Evolutionary conservation across 2,329 filamentous ascomycete species (phyloP).

Genomic region (Sporothrix dimorphospora): DNA sequence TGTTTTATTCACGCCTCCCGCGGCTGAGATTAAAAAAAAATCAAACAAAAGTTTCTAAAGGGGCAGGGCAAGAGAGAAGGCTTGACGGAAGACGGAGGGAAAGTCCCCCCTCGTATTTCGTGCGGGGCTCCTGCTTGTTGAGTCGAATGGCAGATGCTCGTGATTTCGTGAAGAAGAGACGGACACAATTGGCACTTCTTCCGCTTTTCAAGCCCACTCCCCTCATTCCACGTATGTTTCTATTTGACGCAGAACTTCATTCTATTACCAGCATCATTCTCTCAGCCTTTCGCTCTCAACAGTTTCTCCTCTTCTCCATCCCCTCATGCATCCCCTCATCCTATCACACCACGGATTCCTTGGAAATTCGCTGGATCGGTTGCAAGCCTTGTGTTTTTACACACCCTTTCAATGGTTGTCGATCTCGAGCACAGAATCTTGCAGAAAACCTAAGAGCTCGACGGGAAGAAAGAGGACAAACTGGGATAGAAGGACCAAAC

Average conservation of each 20-base stretch:
- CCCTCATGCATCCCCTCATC: background rate
- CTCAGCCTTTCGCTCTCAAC: background rate
- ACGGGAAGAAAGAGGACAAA: conserved; percentile 3
- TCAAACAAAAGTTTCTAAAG: too few relatives aligned
- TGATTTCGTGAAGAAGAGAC: background rate
- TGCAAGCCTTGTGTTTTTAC: conserved; percentile 20
- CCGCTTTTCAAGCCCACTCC: background rate
- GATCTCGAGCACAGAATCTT: conserved; percentile 21
- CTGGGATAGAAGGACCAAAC: background rate
- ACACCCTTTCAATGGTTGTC: conserved; percentile 13
- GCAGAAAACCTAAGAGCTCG: conserved; percentile 5
- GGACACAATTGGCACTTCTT: background rate
- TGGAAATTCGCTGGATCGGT: background rate
- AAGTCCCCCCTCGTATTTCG: background rate
- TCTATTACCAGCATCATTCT: background rate
- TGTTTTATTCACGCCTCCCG: background rate
- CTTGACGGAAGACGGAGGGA: background rate
- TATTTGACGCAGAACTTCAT: background rate
- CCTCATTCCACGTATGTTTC: too few relatives aligned
- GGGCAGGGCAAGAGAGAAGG: background rate
- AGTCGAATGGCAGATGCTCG: background rate
- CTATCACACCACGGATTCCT: background rate
- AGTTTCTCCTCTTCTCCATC: background rate
- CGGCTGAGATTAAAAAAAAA: background rate
- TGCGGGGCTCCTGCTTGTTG: too few relatives aligned